phyloP scores from a whole-genome alignment of 1,139 yeast genomes.

The Candida sp. region DNA sequence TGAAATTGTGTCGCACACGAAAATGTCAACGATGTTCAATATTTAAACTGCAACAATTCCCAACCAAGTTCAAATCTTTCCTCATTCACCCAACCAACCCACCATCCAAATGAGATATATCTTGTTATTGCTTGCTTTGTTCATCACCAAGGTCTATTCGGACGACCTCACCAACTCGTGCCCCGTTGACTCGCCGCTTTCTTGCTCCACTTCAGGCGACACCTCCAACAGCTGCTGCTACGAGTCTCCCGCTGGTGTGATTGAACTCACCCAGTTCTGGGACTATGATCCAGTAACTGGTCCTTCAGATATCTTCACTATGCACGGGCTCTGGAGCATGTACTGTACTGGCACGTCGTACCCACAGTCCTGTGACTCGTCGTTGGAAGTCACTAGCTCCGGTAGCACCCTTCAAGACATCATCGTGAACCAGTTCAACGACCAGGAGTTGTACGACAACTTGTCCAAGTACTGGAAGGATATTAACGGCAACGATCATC shows the following conservation, averaged over 20 bases:
- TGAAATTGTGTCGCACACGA: background rate
- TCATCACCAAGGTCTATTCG: conserved; percentile 5
- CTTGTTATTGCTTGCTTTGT: conserved; percentile 7
- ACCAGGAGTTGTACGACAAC: conserved; percentile 53
- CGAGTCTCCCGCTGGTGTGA: conserved; percentile 80
- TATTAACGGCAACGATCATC: conserved; percentile 69
- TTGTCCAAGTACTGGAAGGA: conserved; percentile 79
- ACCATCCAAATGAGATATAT: conserved; percentile 6
- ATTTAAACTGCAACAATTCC: background rate
- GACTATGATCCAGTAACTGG: conserved; percentile 88
- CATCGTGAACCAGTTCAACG: conserved; percentile 50
- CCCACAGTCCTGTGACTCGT: conserved; percentile 68
- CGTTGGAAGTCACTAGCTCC: conserved; percentile 46
- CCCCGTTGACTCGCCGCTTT: conserved; percentile 67
- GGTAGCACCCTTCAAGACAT: conserved; percentile 52
- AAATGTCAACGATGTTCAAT: background rate
- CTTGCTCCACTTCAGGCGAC: conserved; percentile 51
- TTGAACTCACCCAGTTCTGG: conserved; percentile 94
- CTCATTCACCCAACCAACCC: background rate
- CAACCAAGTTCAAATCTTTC: background rate
- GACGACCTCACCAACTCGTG: conserved; percentile 33
- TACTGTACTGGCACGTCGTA: conserved; percentile 45
- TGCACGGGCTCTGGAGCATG: conserved; percentile 57
- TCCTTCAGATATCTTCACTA: conserved; percentile 79
- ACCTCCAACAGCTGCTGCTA: conserved; percentile 67